Evolutionary conservation across 805 yeast species (phyloP).

Genomic region (Torulaspora delbrueckii): DNA sequence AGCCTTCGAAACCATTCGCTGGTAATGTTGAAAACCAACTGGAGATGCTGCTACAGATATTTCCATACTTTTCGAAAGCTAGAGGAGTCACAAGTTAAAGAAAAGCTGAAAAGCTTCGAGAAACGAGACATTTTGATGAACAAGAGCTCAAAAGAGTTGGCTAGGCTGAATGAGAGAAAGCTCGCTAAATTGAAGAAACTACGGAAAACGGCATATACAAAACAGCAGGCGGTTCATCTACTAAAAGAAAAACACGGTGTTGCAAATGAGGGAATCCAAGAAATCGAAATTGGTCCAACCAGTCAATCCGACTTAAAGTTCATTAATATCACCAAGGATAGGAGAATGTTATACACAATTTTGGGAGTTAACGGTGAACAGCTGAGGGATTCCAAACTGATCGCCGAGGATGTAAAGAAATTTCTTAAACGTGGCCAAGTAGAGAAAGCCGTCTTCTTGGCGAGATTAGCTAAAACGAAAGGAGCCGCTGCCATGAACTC

Average conservation of each 20-base stretch:
- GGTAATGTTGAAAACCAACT: constrained; percentile 1
- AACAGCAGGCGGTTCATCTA: constrained; percentile 27
- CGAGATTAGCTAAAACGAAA: constrained; percentile 42
- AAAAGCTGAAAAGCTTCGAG: constrained; percentile 18
- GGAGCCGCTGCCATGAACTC: constrained; percentile 62
- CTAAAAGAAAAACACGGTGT: constrained; percentile 17
- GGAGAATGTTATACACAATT: constrained; percentile 46
- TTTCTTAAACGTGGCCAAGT: constrained; percentile 47
- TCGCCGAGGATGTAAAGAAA: constrained; percentile 49
- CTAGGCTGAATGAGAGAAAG: constrained; percentile 14
- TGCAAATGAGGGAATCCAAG: constrained; percentile 20
- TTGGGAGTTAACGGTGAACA: constrained; percentile 58
- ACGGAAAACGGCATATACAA: constrained; percentile 28
- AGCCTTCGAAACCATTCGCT: neutral
- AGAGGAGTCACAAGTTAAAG: constrained; percentile 19
- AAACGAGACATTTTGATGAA: constrained; percentile 11
- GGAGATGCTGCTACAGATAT: constrained; percentile 1
- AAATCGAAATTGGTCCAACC: constrained; percentile 35
- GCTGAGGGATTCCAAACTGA: constrained; percentile 51
- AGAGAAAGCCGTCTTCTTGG: constrained; percentile 50
- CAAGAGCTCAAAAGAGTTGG: constrained; percentile 22
- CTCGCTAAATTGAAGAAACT: constrained; percentile 13
- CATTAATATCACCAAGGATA: constrained; percentile 37
- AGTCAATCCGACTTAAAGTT: constrained; percentile 34
- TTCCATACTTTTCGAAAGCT: constrained; percentile 4